These are phyloP conservation scores for Xylaria castorea DNA, from an alignment of 495 filamentous ascomycete species.

Conservation along the genomic window DNA sequence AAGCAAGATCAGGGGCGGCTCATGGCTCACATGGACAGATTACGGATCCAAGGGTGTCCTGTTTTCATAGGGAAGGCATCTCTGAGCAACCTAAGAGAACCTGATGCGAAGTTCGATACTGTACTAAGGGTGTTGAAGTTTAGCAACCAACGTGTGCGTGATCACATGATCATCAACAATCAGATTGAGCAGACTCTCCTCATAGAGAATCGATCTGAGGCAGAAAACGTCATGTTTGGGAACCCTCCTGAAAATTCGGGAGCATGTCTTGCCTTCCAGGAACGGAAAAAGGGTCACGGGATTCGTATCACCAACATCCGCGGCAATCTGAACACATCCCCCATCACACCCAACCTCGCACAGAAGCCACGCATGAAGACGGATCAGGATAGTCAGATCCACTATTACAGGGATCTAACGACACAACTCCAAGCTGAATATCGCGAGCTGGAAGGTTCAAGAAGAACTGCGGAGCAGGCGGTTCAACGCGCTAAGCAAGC, in stretches of 20 bases:
- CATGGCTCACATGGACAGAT: slow-evolving; percentile 63
- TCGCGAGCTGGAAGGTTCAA: slow-evolving; percentile 41
- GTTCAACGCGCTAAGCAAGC: slow-evolving; percentile 65
- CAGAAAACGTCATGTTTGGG: slow-evolving; percentile 71
- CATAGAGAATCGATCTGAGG: slow-evolving; percentile 69
- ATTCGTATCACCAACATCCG: slow-evolving; percentile 64
- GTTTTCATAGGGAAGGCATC: slow-evolving; percentile 70
- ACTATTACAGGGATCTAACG: slow-evolving; percentile 44
- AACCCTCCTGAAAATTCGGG: slow-evolving; percentile 72
- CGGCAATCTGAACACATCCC: slow-evolving; percentile 43
- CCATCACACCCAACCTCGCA: slow-evolving; percentile 37
- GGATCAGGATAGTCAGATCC: slow-evolving; percentile 57
- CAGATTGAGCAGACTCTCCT: slow-evolving; percentile 84
- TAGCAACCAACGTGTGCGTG: slow-evolving; percentile 76
- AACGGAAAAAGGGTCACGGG: slow-evolving; percentile 65
- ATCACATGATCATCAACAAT: slow-evolving; percentile 83
- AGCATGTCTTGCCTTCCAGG: slow-evolving; percentile 69
- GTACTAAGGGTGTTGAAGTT: slow-evolving; percentile 81
- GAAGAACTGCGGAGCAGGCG: slow-evolving; percentile 58
- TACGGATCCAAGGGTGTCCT: slow-evolving; percentile 59
- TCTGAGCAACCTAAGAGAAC: slow-evolving; percentile 73
- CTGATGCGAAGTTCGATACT: slow-evolving; percentile 73
- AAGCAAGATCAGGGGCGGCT: slow-evolving; percentile 72
- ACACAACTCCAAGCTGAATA: slow-evolving; percentile 54
- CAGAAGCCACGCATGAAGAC: slow-evolving; percentile 78